phyloP scores from a whole-genome alignment of 2,329 filamentous ascomycete genomes.

The Cladosporium sp. region DNA sequence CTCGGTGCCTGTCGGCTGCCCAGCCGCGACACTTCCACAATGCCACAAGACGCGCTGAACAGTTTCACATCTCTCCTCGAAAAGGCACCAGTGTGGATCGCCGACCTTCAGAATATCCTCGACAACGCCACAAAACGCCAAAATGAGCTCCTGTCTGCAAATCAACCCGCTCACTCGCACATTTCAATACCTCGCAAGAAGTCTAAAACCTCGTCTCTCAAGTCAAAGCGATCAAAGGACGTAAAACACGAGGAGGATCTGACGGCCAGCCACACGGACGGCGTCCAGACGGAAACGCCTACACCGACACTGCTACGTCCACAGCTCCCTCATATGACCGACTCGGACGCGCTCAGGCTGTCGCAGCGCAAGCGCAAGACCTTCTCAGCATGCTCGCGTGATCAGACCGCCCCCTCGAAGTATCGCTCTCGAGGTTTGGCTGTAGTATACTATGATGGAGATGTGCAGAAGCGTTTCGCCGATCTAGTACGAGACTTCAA shows the following conservation, averaged over 20 bases:
- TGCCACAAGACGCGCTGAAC: slow-evolving; percentile 27
- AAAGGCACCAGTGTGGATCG: slow-evolving; percentile 27
- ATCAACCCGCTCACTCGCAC: slow-evolving; percentile 6
- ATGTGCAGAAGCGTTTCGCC: slow-evolving; percentile 77
- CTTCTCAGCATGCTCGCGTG: slow-evolving; percentile 35
- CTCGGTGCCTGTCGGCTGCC: slow-evolving; percentile 1
- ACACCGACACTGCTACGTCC: slow-evolving; percentile 15
- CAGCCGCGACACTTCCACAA: slow-evolving; percentile 11
- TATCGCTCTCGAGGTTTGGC: slow-evolving; percentile 70
- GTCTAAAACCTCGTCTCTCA: slow-evolving; percentile 21
- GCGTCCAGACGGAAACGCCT: not conserved
- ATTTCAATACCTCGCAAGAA: not conserved
- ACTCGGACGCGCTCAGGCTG: slow-evolving; percentile 24
- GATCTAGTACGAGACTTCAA: slow-evolving; percentile 76
- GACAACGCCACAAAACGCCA: slow-evolving; percentile 22
- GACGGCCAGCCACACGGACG: not conserved
- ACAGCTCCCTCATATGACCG: slow-evolving; percentile 22
- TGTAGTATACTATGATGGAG: slow-evolving; percentile 87
- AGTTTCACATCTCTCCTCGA: slow-evolving; percentile 26
- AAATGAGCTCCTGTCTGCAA: slow-evolving; percentile 22
- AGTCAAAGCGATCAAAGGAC: slow-evolving; percentile 13
- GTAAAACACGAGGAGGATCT: slow-evolving; percentile 1
- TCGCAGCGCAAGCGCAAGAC: slow-evolving; percentile 39
- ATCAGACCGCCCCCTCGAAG: slow-evolving; percentile 41
- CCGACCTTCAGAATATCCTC: slow-evolving; percentile 26